These are phyloP conservation scores for Paracorniculantispora psalliotae DNA, from an alignment of 2,329 filamentous ascomycete genomes.

Conservation along the genomic window DNA sequence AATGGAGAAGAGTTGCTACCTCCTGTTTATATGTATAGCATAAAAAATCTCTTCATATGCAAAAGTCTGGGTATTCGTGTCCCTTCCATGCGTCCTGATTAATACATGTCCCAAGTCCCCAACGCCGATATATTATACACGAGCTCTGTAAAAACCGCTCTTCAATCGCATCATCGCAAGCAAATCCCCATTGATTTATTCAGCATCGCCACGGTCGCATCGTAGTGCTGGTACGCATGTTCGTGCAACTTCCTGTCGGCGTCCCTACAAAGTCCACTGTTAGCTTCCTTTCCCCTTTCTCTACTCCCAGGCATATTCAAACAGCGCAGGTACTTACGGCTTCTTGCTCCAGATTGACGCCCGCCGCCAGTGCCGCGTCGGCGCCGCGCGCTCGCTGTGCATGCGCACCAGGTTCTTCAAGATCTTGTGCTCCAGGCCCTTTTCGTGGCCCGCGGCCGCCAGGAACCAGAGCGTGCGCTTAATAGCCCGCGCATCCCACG, in stretches of 20 bases:
- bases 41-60: not conserved
- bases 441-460: slow-evolving; percentile 55
- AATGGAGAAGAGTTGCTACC: not conserved
- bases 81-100: not conserved
- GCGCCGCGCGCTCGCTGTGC: slow-evolving; percentile 17
- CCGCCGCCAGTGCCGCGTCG: slow-evolving; percentile 18
- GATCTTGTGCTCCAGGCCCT: slow-evolving; percentile 66
- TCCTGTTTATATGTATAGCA: not conserved
- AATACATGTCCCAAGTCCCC: not conserved
- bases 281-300: not conserved
- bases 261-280: slow-evolving; percentile 14
- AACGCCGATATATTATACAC: slow-evolving; percentile 1
- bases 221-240: slow-evolving; percentile 54
- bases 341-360: slow-evolving; percentile 19
- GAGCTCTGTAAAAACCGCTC: no score
- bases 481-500: slow-evolving; percentile 43
- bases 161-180: slow-evolving; percentile 39
- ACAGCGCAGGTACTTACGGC: slow-evolving; percentile 21
- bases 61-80: not conserved
- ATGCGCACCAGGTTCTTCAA: slow-evolving; percentile 59
- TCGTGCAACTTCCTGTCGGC: slow-evolving; percentile 19
- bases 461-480: slow-evolving; percentile 67
- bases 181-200: slow-evolving; percentile 69
- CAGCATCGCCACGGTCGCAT: slow-evolving; percentile 66
- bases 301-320: not conserved